Evolutionary conservation across 129 eudicot genomes (phyloP), one percentile per base, ranked within the genome.

Genomic region (Lonicera japonica): DNA sequence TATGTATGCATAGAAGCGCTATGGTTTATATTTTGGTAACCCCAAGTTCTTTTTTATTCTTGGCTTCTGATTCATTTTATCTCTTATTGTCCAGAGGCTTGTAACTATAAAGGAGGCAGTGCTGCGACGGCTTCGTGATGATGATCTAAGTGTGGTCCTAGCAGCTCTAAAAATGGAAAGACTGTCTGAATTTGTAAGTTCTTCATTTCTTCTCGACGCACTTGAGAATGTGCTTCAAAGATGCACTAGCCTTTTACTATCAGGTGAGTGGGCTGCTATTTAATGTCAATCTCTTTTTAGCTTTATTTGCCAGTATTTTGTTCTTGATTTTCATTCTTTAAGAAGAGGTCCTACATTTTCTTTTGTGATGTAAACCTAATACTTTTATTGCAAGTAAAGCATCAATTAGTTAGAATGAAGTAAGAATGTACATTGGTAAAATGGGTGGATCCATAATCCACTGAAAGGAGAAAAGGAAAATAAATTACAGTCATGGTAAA

Each of bases 141-240:
- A 84, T 47, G 96, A 91, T 72, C 69, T 91, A 66, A 75, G 82
- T 69, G 96, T 91, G 63, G 88, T 91, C 38, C 82, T 74, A 48
- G 95, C 84, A 39, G 90, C 79, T 50, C 45, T 91, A 65, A 80
- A 73, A 39, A 38, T 91, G 67, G 61, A 76, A 46, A 72, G 73
- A 70, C 71, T 91, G 72, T 59, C 81, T 24, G 84, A 79, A 41
- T 62, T 84, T 17, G 56, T 91, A 36, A 66, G 70, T 56, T 52
- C 82, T 61, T 58, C 82, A 54, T 50, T 53, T 69, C 79, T 82
- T 9, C 65, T 87, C 39, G 88, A 82, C 67, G 85, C 77, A 58
- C 61, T 87, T 48, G 82, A 56, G 65, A 61, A 61, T 57, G 85
- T 78, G 88, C 77, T 91, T 29, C 75, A 79, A 55, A 82, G 84